Conservation (phyloP, 2,329 filamentous ascomycete genomes). For the Periconia digitata region DNA sequence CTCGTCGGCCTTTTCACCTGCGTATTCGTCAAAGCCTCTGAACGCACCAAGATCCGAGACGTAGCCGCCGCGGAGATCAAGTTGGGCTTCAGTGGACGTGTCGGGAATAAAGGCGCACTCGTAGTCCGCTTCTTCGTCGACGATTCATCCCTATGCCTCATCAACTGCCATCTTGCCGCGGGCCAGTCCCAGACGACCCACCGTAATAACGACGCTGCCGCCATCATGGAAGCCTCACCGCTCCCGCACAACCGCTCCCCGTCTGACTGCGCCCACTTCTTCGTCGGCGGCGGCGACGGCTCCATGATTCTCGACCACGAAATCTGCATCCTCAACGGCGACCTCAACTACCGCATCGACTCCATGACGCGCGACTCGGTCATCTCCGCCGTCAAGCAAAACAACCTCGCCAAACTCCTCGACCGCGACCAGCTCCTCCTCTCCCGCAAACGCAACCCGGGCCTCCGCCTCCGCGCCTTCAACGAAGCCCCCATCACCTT, state of each 20-base stretch:
- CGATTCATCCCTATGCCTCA: constrained; percentile 90
- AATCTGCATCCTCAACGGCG: constrained; percentile 93
- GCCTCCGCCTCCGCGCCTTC: constrained; percentile 85
- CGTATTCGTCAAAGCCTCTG: constrained; percentile 83
- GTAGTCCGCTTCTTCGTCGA: constrained; percentile 91
- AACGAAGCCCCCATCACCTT: constrained; percentile 90
- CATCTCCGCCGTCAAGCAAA: constrained; percentile 77
- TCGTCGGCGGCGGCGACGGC: constrained; percentile 89
- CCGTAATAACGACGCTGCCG: constrained; percentile 88
- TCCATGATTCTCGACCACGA: constrained; percentile 95
- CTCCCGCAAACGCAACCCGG: constrained; percentile 83
- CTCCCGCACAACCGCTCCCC: constrained; percentile 73
- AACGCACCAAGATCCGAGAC: constrained; percentile 75
- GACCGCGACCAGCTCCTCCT: constrained; percentile 93
- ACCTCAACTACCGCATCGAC: constrained; percentile 97
- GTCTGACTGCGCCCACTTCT: constrained; percentile 70
- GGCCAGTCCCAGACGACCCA: constrained; percentile 88
- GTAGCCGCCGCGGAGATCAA: constrained; percentile 84
- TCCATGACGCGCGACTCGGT: constrained; percentile 94
- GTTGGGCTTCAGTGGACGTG: constrained; percentile 89
- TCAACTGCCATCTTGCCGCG: constrained; percentile 96
- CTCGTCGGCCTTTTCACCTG: constrained; percentile 95
- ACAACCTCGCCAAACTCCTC: constrained; percentile 81
- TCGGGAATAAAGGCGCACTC: constrained; percentile 95
- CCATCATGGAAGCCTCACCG: constrained; percentile 78